Evolutionary conservation across 495 filamentous ascomycete species (phyloP).

Genomic region (Hyaloscypha bicolor): DNA sequence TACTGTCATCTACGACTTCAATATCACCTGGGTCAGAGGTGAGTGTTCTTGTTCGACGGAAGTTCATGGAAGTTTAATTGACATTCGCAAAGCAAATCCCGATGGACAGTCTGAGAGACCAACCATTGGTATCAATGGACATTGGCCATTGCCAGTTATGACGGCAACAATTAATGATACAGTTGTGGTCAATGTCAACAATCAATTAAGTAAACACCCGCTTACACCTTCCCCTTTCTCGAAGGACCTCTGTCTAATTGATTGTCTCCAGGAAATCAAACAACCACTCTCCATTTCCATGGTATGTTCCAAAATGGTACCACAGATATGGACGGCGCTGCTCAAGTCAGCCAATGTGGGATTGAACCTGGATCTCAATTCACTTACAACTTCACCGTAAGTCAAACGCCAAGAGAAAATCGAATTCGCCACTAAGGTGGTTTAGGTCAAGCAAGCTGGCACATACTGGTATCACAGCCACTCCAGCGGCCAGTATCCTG

Average conservation of each 20-base stretch:
- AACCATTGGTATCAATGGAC: conserved; percentile 78
- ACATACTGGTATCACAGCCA: conserved; percentile 28
- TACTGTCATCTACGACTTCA: conserved; percentile 76
- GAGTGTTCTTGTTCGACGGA: not conserved
- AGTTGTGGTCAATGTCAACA: conserved; percentile 71
- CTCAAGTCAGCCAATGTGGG: conserved; percentile 70
- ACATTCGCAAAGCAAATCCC: conserved; percentile 58
- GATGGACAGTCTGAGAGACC: conserved; percentile 69
- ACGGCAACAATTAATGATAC: conserved; percentile 70
- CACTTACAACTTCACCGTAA: conserved; percentile 64
- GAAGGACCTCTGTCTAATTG: not conserved
- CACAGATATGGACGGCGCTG: conserved; percentile 74
- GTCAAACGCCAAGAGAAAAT: conserved; percentile 53
- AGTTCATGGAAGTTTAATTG: not conserved
- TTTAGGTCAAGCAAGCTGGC: conserved; percentile 17
- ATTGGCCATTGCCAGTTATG: conserved; percentile 76
- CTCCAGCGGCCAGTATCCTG: conserved; percentile 15
- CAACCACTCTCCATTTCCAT: conserved; percentile 77
- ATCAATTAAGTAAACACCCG: conserved; percentile 67
- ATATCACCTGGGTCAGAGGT: conserved; percentile 71
- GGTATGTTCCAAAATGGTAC: conserved; percentile 74
- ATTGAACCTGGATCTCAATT: conserved; percentile 45
- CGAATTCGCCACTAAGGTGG: conserved; percentile 49
- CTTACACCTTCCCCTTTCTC: not conserved
- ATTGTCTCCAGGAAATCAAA: conserved; percentile 62